Percentiles rank a stretch among this genome's conserved stretches.
Conservation (phyloP, 495 filamentous ascomycete species). For the Xylaria sp. region DNA sequence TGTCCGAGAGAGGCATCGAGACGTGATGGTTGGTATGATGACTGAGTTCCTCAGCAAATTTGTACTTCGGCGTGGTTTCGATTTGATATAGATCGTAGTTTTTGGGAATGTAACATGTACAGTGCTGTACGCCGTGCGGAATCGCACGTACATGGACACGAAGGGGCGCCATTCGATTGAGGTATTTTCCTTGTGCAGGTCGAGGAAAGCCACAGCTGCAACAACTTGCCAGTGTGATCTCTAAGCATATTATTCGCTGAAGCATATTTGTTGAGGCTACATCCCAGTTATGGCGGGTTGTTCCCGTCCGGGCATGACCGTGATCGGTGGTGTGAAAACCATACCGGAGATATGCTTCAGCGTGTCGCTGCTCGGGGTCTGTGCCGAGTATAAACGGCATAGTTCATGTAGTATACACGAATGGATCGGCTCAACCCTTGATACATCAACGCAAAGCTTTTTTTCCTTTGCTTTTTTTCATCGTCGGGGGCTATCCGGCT, state of each 20-base stretch:
- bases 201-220: constrained; percentile 24
- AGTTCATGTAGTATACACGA: background rate
- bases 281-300: background rate
- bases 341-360: background rate
- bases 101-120: constrained; percentile 20
- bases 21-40: background rate
- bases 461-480: background rate
- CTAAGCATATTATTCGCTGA: background rate
- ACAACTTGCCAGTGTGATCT: constrained; percentile 16
- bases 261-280: background rate
- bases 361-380: background rate
- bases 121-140: constrained; percentile 12
- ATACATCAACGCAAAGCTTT: constrained; percentile 7
- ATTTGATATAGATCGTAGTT: background rate
- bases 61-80: background rate
- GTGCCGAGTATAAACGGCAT: background rate
- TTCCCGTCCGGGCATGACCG: background rate
- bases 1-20: background rate
- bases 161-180: constrained; percentile 9
- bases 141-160: background rate
- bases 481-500: constrained; percentile 6
- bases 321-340: background rate
- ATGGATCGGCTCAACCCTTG: background rate
- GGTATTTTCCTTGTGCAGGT: constrained; percentile 18
- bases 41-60: background rate